phyloP scores from a whole-genome alignment of 495 filamentous ascomycete genomes.

The Penicilliopsis zonata region DNA sequence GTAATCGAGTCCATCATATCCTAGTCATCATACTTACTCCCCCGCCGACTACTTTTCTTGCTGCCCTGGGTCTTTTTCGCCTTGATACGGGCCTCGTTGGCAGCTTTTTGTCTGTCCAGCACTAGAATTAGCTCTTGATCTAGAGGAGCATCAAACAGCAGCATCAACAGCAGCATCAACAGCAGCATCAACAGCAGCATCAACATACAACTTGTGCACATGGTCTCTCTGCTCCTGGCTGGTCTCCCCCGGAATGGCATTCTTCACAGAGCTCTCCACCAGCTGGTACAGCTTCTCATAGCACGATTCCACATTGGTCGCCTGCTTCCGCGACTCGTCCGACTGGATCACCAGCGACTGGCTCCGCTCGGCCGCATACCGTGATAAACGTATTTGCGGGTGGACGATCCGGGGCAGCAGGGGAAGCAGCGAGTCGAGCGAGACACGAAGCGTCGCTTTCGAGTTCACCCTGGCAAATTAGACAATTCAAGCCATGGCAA shows the following conservation, averaged over 20 bases:
- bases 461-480: constrained; percentile 60
- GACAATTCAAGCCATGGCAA: background rate
- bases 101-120: constrained; percentile 50
- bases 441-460: constrained; percentile 70
- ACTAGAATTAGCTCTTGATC: constrained; percentile 4
- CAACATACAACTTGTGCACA: constrained; percentile 54
- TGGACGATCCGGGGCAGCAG: constrained; percentile 61
- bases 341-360: constrained; percentile 57
- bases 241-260: constrained; percentile 52
- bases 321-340: constrained; percentile 53
- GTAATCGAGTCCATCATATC: constrained; percentile 5
- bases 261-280: constrained; percentile 39
- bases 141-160: constrained; percentile 4
- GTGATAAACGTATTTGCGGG: constrained; percentile 46
- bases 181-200: too few species aligned
- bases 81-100: constrained; percentile 57
- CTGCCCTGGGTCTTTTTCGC: constrained; percentile 65
- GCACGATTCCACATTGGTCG: constrained; percentile 51
- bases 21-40: constrained; percentile 33
- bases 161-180: too few species aligned
- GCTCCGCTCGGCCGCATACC: constrained; percentile 54
- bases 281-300: constrained; percentile 49
- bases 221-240: constrained; percentile 43
- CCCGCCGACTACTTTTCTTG: constrained; percentile 66
- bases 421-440: constrained; percentile 42